Conservation (phyloP, 1,284 basidiomycete genomes). For the Cryptococcus sp. region DNA sequence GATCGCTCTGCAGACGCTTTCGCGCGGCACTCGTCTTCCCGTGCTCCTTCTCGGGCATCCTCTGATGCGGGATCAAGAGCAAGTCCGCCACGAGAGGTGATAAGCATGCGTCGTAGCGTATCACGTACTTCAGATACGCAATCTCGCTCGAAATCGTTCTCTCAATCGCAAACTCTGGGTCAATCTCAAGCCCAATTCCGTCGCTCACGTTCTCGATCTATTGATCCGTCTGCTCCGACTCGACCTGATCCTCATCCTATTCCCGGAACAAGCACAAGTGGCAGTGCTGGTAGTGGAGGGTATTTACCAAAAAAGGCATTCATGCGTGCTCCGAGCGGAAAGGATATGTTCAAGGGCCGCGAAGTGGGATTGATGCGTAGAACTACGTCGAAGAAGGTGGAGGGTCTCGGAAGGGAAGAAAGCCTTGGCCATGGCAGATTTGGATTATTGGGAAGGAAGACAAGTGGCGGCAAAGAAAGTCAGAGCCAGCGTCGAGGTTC, state of each 20-base stretch:
- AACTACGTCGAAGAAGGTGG: slow-evolving; percentile 17
- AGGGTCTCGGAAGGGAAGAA: slow-evolving; percentile 15
- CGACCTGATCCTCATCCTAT: neutral
- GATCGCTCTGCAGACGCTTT: neutral
- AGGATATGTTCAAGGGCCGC: slow-evolving; percentile 40
- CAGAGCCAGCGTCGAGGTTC: slow-evolving; percentile 1
- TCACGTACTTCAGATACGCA: slow-evolving; percentile 13
- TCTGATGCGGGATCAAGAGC: slow-evolving; percentile 15
- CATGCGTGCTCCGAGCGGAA: slow-evolving; percentile 39
- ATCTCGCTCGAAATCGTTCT: neutral
- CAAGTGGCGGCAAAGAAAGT: slow-evolving; percentile 24
- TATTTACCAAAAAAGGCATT: slow-evolving; percentile 21
- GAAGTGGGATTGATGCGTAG: slow-evolving; percentile 36
- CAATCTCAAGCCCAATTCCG: slow-evolving; percentile 8
- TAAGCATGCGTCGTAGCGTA: slow-evolving; percentile 15
- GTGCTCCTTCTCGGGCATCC: slow-evolving; percentile 1
- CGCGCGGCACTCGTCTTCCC: neutral
- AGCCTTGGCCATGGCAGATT: slow-evolving; percentile 10
- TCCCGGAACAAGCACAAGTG: slow-evolving; percentile 1
- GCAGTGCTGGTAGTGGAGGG: neutral
- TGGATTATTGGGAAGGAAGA: slow-evolving; percentile 35
- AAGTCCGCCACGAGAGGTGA: slow-evolving; percentile 4
- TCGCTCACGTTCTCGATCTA: slow-evolving; percentile 29
- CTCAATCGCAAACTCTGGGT: neutral
- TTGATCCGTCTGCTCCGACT: slow-evolving; percentile 15